Evolutionary conservation across 257 asterid genomes (phyloP).

Genomic region (Penstemon newberryi): DNA sequence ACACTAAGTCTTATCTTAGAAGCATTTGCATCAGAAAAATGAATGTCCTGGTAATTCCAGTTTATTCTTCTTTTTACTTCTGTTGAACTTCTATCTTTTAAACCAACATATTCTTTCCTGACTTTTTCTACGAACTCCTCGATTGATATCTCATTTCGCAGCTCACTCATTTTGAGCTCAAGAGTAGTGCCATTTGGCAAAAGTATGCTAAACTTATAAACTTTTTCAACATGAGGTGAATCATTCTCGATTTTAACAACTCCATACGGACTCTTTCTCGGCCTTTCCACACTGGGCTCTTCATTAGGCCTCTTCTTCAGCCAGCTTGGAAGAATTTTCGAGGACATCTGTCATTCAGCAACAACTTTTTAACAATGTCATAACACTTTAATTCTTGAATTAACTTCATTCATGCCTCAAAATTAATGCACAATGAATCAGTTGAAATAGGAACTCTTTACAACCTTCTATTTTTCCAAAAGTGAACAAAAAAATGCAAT

Average conservation of each 20-base stretch:
- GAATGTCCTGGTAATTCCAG: slow-evolving; percentile 49
- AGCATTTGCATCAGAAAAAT: slow-evolving; percentile 43
- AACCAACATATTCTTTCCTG: slow-evolving; percentile 27
- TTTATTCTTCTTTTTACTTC: slow-evolving; percentile 31
- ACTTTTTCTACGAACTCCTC: slow-evolving; percentile 35
- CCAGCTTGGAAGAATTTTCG: slow-evolving; percentile 26
- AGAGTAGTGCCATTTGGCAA: slow-evolving; percentile 53
- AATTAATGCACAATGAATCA: not conserved
- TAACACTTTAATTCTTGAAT: not conserved
- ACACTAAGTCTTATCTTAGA: slow-evolving; percentile 32
- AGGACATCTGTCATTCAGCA: slow-evolving; percentile 37
- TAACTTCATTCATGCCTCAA: not conserved
- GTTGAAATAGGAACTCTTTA: not conserved
- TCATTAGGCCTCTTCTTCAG: slow-evolving; percentile 44
- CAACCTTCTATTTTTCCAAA: not conserved
- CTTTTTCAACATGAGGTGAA: not conserved
- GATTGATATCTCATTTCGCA: slow-evolving; percentile 31
- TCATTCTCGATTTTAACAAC: slow-evolving; percentile 15
- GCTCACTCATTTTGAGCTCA: slow-evolving; percentile 38
- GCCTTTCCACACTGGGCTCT: slow-evolving; percentile 25
- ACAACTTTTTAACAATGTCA: slow-evolving; percentile 10
- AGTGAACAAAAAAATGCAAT: not conserved
- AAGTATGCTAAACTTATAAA: slow-evolving; percentile 48
- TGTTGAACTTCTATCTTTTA: slow-evolving; percentile 20
- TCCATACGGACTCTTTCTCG: slow-evolving; percentile 30